Evolutionary conservation across 139 green algal species (phyloP), one percentile per base, ranked within the genome.

Genomic region (Chlorella vulgaris): DNA sequence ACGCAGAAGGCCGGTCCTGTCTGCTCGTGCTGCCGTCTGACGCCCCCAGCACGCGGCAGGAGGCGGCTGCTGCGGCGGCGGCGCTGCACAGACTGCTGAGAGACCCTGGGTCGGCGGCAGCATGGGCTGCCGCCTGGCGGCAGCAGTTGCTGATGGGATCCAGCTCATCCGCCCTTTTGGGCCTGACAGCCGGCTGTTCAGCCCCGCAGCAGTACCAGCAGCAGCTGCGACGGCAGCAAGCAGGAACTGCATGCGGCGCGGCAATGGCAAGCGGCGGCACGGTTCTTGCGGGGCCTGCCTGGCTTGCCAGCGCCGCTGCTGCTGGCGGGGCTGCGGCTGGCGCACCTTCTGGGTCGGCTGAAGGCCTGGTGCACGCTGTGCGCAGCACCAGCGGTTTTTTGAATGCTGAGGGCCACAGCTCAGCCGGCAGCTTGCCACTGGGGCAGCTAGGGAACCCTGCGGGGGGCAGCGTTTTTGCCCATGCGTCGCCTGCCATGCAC

Each of bases 11-110:
- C 58, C 78, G 76, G 22, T 69, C 86, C 8, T 91, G 86, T 80
- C 78, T 93, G 71, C 66, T 93, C 74, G 85, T 93, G 24, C 85
- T 93, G 26, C 90, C 88, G 22, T 91, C 88, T 7, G 88, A 93
- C 73, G 84, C 84, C 40, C 88, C 90, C 28, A 75, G 86, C 29
- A 85, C 42, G 2, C 73, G 89, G 4, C 53, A 78, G 33, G 83
- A 90, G 31, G 86, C 86, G 1, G 33, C 78, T 61, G 75, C 74
- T 22, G 81, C 86, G 7, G 78, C 81, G 43, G 67, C 19, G 28
- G 69, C 91, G 39, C 79, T 93, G 81, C 21, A 55, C 21, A 69
- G 87, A 53, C 69, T 92, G 81, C 69, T 91, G 21, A 15, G 39
- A 22, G 84, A 90, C 42, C 88, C 85, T 4, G 50, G 58, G 10